Conservation (phyloP, 129 eudicot genomes). For the Kitagawia praeruptora region DNA sequence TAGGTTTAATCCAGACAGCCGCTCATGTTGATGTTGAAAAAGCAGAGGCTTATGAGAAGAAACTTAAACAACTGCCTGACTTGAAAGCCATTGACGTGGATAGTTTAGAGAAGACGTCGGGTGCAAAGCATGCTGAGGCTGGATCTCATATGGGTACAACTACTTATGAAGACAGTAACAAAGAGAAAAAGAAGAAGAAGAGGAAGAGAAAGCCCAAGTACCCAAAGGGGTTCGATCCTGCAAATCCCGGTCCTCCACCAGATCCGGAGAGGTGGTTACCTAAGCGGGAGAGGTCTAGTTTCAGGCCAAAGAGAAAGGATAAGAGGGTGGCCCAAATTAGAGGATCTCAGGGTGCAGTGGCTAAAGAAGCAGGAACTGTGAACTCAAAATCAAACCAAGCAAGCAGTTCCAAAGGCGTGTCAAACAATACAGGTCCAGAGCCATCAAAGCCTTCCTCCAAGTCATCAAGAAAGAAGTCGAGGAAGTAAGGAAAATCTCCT, state of each 20-base stretch:
- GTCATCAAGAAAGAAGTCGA: slow-evolving; percentile 77
- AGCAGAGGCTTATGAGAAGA: slow-evolving; percentile 80
- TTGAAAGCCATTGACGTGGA: slow-evolving; percentile 65
- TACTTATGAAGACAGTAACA: slow-evolving; percentile 42
- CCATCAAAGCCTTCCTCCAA: slow-evolving; percentile 60
- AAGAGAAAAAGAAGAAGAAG: slow-evolving; percentile 88
- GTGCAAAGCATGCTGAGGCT: slow-evolving; percentile 57
- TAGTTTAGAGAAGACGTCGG: slow-evolving; percentile 78
- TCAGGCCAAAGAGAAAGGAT: slow-evolving; percentile 86
- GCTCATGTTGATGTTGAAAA: slow-evolving; percentile 71
- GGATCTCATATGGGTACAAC: slow-evolving; percentile 30
- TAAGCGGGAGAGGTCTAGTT: slow-evolving; percentile 84
- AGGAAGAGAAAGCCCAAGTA: slow-evolving; percentile 92
- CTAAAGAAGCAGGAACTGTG: slow-evolving; percentile 41
- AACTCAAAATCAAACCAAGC: slow-evolving; percentile 47
- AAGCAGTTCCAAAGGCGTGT: slow-evolving; percentile 39
- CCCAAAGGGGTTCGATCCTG: slow-evolving; percentile 88
- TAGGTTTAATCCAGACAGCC: slow-evolving; percentile 68
- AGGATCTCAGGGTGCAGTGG: slow-evolving; percentile 94
- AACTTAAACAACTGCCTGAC: slow-evolving; percentile 73
- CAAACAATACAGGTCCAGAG: slow-evolving; percentile 44
- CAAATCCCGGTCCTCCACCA: slow-evolving; percentile 92
- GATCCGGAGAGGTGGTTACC: slow-evolving; percentile 96
- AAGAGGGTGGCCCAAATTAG: slow-evolving; percentile 76
- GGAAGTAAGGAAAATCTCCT: slow-evolving; percentile 31